phyloP scores from a whole-genome alignment of 2,329 filamentous ascomycete species.

The Malbranchea zuffiana region DNA sequence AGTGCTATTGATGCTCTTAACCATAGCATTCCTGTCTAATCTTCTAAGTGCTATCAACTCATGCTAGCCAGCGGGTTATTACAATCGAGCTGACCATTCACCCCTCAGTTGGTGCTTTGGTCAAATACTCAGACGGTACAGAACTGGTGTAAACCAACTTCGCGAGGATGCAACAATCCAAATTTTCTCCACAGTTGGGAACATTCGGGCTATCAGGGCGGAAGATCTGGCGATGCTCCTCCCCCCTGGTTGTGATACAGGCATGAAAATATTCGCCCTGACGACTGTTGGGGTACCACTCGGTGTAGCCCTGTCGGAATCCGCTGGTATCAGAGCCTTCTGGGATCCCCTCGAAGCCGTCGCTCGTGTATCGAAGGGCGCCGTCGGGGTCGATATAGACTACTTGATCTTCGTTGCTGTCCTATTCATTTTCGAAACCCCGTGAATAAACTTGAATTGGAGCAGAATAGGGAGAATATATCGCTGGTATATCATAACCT shows the following conservation, averaged over 20 bases:
- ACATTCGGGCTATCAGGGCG: neutral
- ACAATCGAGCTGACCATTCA: no score
- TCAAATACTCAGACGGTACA: no score
- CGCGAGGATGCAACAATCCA: neutral
- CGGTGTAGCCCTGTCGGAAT: neutral
- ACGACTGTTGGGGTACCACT: neutral
- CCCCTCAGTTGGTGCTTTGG: no score
- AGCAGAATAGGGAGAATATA: neutral
- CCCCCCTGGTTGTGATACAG: neutral
- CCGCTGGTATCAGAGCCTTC: neutral
- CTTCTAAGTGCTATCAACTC: no score
- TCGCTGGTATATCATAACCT: neutral
- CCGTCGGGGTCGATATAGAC: slow-evolving; percentile 2
- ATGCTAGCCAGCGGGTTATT: no score
- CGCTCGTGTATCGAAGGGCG: neutral
- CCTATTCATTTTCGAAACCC: neutral
- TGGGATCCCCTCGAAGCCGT: neutral
- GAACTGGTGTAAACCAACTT: neutral
- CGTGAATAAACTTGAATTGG: no score
- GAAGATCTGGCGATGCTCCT: slow-evolving; percentile 1
- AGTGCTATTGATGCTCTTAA: no score
- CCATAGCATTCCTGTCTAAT: no score
- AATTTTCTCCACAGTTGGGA: slow-evolving; percentile 4
- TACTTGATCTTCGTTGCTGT: neutral
- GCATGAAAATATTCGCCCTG: neutral